Percentiles rank a stretch among this genome's conserved stretches.
Evolutionary conservation across 495 filamentous ascomycete species (phyloP).

Genomic region (Neurospora sp.): DNA sequence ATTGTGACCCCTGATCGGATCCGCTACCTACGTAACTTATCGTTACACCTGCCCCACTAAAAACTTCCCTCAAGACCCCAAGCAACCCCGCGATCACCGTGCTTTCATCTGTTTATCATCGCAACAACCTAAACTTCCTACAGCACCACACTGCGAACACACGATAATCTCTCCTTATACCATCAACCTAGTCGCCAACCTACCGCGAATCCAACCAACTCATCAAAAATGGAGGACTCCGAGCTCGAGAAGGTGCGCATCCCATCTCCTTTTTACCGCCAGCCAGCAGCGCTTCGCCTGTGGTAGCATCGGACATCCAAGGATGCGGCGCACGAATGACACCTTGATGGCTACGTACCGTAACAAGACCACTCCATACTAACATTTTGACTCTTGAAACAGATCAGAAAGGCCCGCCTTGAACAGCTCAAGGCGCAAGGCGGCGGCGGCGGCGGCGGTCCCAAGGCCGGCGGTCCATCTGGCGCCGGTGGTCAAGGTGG

Average conservation of each 20-base stretch:
- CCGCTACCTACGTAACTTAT: not conserved
- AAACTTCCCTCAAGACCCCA: not conserved
- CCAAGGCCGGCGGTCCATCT: constrained; percentile 28
- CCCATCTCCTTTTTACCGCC: not conserved
- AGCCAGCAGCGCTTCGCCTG: not conserved
- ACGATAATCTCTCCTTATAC: not conserved
- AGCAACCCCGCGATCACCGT: constrained; percentile 14
- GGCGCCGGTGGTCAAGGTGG: constrained; percentile 39
- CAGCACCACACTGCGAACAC: not conserved
- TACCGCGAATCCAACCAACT: not conserved
- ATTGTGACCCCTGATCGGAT: not conserved
- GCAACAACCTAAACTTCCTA: not conserved
- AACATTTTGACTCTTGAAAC: not conserved
- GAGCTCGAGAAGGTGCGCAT: constrained; percentile 66
- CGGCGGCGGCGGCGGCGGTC: constrained; percentile 22
- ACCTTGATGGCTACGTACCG: not conserved
- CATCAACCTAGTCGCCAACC: not conserved
- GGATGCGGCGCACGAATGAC: not conserved
- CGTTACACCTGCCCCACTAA: constrained; percentile 5
- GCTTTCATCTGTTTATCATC: not conserved
- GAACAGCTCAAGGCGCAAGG: constrained; percentile 77
- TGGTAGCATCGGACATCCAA: not conserved
- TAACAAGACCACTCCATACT: not conserved
- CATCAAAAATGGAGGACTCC: constrained; percentile 61
- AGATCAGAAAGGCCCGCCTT: constrained; percentile 84